These are phyloP conservation scores for Irpex lacteus DNA, from an alignment of 1,284 basidiomycete species.

Conservation along the genomic window DNA sequence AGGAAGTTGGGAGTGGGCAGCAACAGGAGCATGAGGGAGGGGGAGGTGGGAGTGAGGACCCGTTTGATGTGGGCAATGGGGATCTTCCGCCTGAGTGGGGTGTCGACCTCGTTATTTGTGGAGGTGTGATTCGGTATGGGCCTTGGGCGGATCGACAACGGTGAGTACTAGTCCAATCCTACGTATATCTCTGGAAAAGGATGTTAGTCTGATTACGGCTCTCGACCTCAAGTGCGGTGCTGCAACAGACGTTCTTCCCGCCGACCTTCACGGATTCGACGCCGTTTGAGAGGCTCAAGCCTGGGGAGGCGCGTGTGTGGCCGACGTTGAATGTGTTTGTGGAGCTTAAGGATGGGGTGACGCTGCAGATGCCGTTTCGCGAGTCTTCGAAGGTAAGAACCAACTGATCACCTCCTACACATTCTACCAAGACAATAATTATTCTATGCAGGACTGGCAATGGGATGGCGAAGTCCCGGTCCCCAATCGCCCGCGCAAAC, in stretches of 20 bases:
- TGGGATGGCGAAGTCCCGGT: conserved; percentile 65
- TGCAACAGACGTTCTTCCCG: conserved; percentile 84
- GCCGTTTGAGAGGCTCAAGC: conserved; percentile 53
- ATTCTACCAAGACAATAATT: no score
- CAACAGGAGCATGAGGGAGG: no score
- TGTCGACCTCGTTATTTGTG: conserved; percentile 75
- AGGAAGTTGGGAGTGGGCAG: no score
- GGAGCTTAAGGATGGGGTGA: conserved; percentile 75
- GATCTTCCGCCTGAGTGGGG: conserved; percentile 92
- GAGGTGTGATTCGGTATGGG: conserved; percentile 79
- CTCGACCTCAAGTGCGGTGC: no score
- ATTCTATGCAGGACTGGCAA: no score
- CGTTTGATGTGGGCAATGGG: conserved; percentile 80
- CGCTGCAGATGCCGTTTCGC: conserved; percentile 80
- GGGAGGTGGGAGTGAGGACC: conserved; percentile 24
- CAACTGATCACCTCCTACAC: no score
- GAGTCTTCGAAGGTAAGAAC: conserved; percentile 88
- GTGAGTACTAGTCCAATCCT: no score
- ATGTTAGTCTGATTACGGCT: no score
- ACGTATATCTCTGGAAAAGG: no score
- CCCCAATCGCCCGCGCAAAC: conserved; percentile 48
- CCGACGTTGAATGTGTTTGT: conserved; percentile 77
- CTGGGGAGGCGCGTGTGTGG: conserved; percentile 82
- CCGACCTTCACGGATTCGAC: conserved; percentile 66
- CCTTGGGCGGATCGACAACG: conserved; percentile 94